Conservation (phyloP, 345 rosid species). For the Citrus cavaleriei region DNA sequence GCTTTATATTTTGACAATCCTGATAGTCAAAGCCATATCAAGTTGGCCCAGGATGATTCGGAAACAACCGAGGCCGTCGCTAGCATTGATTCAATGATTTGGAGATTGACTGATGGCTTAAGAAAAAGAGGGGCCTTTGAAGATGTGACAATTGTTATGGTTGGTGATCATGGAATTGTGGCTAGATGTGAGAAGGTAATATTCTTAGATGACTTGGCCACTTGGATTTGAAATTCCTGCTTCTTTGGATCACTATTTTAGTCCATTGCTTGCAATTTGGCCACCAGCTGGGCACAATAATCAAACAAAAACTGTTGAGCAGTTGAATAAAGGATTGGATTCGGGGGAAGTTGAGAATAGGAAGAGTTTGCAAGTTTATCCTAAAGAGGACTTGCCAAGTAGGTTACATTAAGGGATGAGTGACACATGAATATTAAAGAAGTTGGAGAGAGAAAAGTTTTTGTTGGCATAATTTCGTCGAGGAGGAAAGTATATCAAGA, state of each 20-base stretch:
- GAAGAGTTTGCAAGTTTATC: conserved; percentile 59
- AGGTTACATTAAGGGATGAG: conserved; percentile 69
- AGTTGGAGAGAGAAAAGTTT: too few species aligned
- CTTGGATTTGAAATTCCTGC: conserved; percentile 60
- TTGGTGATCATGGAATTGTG: conserved; percentile 97
- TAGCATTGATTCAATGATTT: conserved; percentile 65
- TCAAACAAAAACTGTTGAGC: conserved; percentile 47
- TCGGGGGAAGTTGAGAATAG: conserved; percentile 79
- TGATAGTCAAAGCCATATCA: conserved; percentile 84
- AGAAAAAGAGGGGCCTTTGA: conserved; percentile 79
- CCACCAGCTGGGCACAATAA: conserved; percentile 43
- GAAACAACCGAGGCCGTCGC: conserved; percentile 71
- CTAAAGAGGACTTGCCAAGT: conserved; percentile 72
- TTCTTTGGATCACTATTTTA: conserved; percentile 61
- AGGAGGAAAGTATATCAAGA: too few species aligned
- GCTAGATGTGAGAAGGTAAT: conserved; percentile 83
- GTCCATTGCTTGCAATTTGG: conserved; percentile 70
- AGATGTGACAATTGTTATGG: conserved; percentile 79
- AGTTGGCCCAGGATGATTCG: conserved; percentile 85
- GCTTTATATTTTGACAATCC: conserved; percentile 90
- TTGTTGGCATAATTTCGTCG: too few species aligned
- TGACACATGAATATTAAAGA: conserved; percentile 10
- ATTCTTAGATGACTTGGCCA: conserved; percentile 63
- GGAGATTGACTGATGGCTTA: conserved; percentile 65
- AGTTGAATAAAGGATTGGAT: conserved; percentile 70